A percentile compares a stretch with the other conserved stretches of the same genome.
phyloP scores from a whole-genome alignment of 306 rosid species.

The Begonia loranthoides region DNA sequence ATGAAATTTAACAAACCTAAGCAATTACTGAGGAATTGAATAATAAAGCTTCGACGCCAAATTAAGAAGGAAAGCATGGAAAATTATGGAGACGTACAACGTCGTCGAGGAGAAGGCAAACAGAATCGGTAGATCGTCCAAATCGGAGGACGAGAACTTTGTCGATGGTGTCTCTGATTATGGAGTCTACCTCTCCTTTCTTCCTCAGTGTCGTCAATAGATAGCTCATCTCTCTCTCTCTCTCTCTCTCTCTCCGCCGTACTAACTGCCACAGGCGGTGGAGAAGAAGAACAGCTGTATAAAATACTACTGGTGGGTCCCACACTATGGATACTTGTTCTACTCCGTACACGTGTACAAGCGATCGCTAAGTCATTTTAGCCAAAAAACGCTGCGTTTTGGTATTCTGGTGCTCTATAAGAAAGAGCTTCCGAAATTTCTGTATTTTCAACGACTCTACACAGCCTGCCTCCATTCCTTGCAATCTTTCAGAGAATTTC shows the following conservation, averaged over 20 bases:
- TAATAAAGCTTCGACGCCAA: not conserved
- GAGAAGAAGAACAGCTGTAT: too few species aligned
- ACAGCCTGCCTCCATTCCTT: too few species aligned
- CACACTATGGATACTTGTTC: too few species aligned
- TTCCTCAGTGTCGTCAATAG: constrained; percentile 31
- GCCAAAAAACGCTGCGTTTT: too few species aligned
- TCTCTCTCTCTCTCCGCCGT: not conserved
- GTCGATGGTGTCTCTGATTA: constrained; percentile 67
- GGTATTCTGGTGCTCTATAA: too few species aligned
- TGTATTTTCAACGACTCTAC: too few species aligned
- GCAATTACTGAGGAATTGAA: not conserved
- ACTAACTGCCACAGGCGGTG: not conserved
- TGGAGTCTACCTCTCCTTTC: constrained; percentile 59
- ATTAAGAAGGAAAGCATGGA: not conserved
- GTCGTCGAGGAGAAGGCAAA: constrained; percentile 60
- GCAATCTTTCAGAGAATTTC: too few species aligned
- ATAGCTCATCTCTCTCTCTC: constrained; percentile 24
- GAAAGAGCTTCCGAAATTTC: too few species aligned
- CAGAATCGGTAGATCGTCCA: constrained; percentile 54
- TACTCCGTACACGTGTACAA: too few species aligned
- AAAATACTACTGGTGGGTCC: too few species aligned
- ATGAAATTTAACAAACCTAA: not conserved
- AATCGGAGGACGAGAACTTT: constrained; percentile 80
- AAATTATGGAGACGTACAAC: constrained; percentile 22
- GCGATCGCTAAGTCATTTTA: too few species aligned